Percentiles rank a stretch among this genome's conserved stretches.
Evolutionary conservation across 1,284 basidiomycete species (phyloP).

Genomic region (Leccinum colubrinum): DNA sequence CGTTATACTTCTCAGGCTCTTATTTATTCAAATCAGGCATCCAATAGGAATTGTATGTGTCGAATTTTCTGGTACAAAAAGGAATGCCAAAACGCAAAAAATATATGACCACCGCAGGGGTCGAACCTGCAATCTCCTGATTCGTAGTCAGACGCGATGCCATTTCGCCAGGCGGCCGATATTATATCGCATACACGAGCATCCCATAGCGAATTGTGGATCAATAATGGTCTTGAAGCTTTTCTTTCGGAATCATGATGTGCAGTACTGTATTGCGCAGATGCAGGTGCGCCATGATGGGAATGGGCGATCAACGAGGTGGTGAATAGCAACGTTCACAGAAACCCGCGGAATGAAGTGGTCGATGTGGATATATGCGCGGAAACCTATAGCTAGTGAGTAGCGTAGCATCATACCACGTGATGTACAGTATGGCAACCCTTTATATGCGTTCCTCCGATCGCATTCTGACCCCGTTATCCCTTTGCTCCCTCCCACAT

Average conservation of each 20-base stretch:
- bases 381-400: not conserved
- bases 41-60: too few relatives aligned
- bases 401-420: slow-evolving; percentile 14
- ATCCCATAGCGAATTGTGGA: not conserved
- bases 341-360: not conserved
- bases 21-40: not conserved
- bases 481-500: not conserved
- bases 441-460: slow-evolving; percentile 9
- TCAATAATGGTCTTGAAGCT: not conserved
- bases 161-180: slow-evolving; percentile 56
- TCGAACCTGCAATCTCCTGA: slow-evolving; percentile 70
- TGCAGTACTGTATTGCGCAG: not conserved
- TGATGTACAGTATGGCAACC: slow-evolving; percentile 3
- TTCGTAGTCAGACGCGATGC: slow-evolving; percentile 68
- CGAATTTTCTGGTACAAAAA: too few relatives aligned
- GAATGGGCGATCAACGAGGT: not conserved
- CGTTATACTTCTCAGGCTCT: not conserved
- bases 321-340: not conserved
- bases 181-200: not conserved
- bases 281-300: not conserved
- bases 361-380: not conserved
- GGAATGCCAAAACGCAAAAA: too few relatives aligned
- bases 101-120: slow-evolving; percentile 23
- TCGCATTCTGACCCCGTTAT: not conserved
- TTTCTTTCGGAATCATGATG: not conserved